Conservation (phyloP, 352 stramenopile species). For the Phytopythium cucurbitacearum region DNA sequence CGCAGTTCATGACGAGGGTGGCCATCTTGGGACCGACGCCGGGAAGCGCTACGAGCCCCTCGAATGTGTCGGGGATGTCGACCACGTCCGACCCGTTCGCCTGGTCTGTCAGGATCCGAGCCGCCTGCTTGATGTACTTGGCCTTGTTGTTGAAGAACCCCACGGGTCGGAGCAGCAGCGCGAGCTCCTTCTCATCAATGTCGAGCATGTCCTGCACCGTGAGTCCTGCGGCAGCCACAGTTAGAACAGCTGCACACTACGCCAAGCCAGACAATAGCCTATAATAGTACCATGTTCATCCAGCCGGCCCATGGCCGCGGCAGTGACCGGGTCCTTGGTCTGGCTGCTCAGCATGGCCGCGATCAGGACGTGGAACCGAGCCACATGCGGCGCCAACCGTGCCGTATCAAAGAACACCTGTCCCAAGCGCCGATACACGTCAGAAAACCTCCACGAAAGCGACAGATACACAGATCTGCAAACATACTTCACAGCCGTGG, state of each 20-base stretch:
- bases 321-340: slow-evolving; percentile 94
- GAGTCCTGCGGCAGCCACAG: slow-evolving; percentile 41
- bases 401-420: slow-evolving; percentile 38
- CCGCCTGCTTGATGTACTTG: slow-evolving; percentile 91
- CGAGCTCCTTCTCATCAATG: slow-evolving; percentile 80
- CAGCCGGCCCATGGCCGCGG: slow-evolving; percentile 66
- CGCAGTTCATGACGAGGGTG: slow-evolving; percentile 92
- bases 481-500: slow-evolving; percentile 53
- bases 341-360: slow-evolving; percentile 96
- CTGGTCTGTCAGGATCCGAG: slow-evolving; percentile 38
- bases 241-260: not conserved
- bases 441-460: not conserved
- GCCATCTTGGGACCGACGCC: slow-evolving; percentile 97
- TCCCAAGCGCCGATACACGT: not conserved
- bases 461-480: not conserved
- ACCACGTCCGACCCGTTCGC: slow-evolving; percentile 19
- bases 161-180: slow-evolving; percentile 87
- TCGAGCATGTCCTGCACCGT: slow-evolving; percentile 85
- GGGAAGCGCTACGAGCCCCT: slow-evolving; percentile 87
- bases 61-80: slow-evolving; percentile 92
- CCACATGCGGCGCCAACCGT: slow-evolving; percentile 32
- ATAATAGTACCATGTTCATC: slow-evolving; percentile 38
- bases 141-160: slow-evolving; percentile 97
- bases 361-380: slow-evolving; percentile 92
- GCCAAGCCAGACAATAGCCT: not conserved